These are phyloP conservation scores for Apophysomyces trapeziformis DNA, from an alignment of 371 early-diverging fungal species.

Conservation along the genomic window DNA sequence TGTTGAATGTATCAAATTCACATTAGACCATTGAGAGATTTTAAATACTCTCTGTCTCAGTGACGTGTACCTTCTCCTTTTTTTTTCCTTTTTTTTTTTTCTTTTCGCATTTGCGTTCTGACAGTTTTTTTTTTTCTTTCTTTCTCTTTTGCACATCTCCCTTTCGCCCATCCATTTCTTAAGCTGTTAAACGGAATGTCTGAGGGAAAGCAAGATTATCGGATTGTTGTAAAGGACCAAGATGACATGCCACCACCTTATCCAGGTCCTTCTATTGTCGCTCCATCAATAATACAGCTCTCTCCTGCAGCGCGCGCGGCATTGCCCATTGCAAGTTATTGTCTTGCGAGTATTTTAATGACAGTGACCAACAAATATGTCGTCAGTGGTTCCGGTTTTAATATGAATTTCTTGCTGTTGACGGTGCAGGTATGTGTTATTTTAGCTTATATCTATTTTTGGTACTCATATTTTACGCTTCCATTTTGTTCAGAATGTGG, in stretches of 20 bases:
- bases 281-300: slow-evolving; percentile 38
- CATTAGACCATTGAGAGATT: too few species aligned
- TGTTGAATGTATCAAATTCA: too few species aligned
- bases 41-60: too few species aligned
- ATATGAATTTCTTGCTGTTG: slow-evolving; percentile 90
- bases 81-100: not conserved
- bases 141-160: slow-evolving; percentile 1
- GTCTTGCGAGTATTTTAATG: slow-evolving; percentile 85
- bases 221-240: slow-evolving; percentile 23
- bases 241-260: slow-evolving; percentile 8
- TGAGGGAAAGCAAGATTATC: slow-evolving; percentile 28
- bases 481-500: slow-evolving; percentile 30
- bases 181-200: slow-evolving; percentile 8
- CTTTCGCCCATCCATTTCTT: not conserved
- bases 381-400: slow-evolving; percentile 76
- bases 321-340: slow-evolving; percentile 77
- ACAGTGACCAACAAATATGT: slow-evolving; percentile 91
- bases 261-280: slow-evolving; percentile 31
- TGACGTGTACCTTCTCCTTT: not conserved
- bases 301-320: slow-evolving; percentile 51
- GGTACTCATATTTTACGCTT: not conserved
- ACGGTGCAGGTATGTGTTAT: slow-evolving; percentile 90
- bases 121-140: slow-evolving; percentile 3
- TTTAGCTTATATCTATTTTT: slow-evolving; percentile 81
- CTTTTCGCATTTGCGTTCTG: not conserved